phyloP scores from a whole-genome alignment of 2,329 filamentous ascomycete species.

The Penicillium sclerotigenum region DNA sequence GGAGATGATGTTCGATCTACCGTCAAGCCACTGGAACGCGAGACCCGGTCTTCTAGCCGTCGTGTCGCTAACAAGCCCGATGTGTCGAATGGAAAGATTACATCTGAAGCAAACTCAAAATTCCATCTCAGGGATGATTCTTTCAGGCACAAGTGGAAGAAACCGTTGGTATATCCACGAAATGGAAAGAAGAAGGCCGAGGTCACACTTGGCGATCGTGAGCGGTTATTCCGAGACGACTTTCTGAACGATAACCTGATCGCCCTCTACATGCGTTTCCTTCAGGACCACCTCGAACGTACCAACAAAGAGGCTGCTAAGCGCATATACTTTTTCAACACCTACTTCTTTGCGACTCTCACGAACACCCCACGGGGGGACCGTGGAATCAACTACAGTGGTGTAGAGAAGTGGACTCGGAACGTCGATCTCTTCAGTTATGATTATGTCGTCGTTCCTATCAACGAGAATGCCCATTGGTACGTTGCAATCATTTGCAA shows the following conservation, averaged over 20 bases:
- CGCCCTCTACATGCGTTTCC: conserved; percentile 76
- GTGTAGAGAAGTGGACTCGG: conserved; percentile 82
- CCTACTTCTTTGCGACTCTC: conserved; percentile 82
- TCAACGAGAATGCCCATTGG: conserved; percentile 88
- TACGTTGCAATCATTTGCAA: conserved; percentile 96
- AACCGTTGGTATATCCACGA: conserved; percentile 45
- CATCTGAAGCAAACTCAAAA: background rate
- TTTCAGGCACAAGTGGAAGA: conserved; percentile 31
- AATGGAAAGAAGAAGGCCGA: conserved; percentile 48
- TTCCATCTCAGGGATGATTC: conserved; percentile 15
- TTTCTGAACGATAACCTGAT: conserved; percentile 93
- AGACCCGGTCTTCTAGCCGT: conserved; percentile 34
- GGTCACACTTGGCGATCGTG: conserved; percentile 50
- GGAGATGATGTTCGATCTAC: conserved; percentile 22
- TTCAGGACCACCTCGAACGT: conserved; percentile 60
- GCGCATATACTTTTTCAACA: conserved; percentile 84
- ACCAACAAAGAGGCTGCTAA: conserved; percentile 56
- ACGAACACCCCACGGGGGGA: conserved; percentile 56
- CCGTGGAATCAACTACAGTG: conserved; percentile 72
- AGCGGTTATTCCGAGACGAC: conserved; percentile 74
- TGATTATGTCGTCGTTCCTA: conserved; percentile 86
- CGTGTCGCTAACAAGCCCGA: conserved; percentile 2
- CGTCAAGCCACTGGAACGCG: conserved; percentile 12
- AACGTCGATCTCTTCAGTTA: conserved; percentile 79
- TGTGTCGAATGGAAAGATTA: background rate